These are phyloP conservation scores for Lablab purpureus DNA, from an alignment of 306 rosid species.

Conservation along the genomic window DNA sequence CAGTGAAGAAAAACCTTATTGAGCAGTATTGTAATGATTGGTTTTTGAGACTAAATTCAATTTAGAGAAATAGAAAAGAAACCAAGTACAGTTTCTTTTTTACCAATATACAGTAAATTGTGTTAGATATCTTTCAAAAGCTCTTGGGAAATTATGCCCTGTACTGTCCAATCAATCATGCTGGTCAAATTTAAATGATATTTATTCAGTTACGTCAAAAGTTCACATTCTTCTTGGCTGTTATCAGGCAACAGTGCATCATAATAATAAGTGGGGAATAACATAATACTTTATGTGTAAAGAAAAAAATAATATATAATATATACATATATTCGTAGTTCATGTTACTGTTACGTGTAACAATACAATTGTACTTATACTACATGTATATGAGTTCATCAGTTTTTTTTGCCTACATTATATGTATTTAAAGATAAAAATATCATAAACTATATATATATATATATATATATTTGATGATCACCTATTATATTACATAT, in stretches of 20 bases:
- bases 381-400: too few relatives aligned
- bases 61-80: constrained; percentile 23
- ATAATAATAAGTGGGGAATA: not conserved
- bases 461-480: too few relatives aligned
- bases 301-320: not conserved
- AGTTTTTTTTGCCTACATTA: too few relatives aligned
- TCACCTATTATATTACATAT: too few relatives aligned
- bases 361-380: too few relatives aligned
- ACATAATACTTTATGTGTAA: not conserved
- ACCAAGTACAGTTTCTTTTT: constrained; percentile 40
- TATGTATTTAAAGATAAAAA: too few relatives aligned
- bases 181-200: constrained; percentile 55
- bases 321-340: too few relatives aligned
- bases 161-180: constrained; percentile 60
- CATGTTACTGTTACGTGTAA: too few relatives aligned
- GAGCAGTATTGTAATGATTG: constrained; percentile 48
- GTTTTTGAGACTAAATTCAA: constrained; percentile 28
- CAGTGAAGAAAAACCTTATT: not conserved
- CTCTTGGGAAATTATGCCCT: constrained; percentile 43
- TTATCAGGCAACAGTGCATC: constrained; percentile 34
- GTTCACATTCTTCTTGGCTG: constrained; percentile 45
- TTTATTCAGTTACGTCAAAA: constrained; percentile 47
- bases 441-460: too few relatives aligned
- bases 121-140: constrained; percentile 41
- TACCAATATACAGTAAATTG: constrained; percentile 45